phyloP scores from a whole-genome alignment of 1,284 basidiomycete genomes.

The Moniliophthora roreri region DNA sequence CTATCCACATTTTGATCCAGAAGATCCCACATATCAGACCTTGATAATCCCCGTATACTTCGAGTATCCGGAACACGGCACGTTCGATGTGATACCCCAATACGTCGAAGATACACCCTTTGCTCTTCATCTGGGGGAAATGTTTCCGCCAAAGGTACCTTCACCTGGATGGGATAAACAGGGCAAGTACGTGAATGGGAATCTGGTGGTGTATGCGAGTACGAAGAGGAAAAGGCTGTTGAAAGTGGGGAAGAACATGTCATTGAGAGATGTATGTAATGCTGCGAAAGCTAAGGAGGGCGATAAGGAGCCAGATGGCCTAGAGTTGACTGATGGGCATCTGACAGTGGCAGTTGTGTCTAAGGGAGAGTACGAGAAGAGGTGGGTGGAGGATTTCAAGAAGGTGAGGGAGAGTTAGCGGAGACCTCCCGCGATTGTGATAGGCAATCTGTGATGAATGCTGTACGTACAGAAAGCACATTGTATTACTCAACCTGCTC shows the following conservation, averaged over 20 bases:
- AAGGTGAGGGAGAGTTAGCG: constrained; percentile 37
- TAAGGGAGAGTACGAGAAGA: constrained; percentile 78
- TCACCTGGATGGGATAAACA: constrained; percentile 77
- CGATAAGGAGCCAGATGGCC: constrained; percentile 64
- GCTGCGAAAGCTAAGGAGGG: constrained; percentile 61
- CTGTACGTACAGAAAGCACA: no score
- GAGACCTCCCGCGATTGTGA: background rate
- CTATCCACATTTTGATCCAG: constrained; percentile 60
- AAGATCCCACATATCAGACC: constrained; percentile 54
- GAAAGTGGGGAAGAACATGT: constrained; percentile 90
- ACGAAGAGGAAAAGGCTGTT: constrained; percentile 77
- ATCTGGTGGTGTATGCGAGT: constrained; percentile 82
- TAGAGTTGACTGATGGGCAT: constrained; percentile 86
- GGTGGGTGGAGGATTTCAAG: constrained; percentile 93
- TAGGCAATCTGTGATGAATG: background rate
- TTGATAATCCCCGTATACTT: constrained; percentile 89
- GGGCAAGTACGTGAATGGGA: constrained; percentile 69
- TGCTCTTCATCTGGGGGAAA: constrained; percentile 71
- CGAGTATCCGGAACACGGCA: constrained; percentile 88
- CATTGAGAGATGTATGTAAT: constrained; percentile 74
- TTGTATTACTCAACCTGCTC: no score
- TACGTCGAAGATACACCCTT: constrained; percentile 89
- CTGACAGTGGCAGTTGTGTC: constrained; percentile 85
- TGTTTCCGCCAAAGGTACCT: constrained; percentile 75
- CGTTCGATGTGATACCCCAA: constrained; percentile 84